These are phyloP conservation scores for Solanum chmielewskii DNA, from an alignment of 257 asterid genomes.

Conservation along the genomic window DNA sequence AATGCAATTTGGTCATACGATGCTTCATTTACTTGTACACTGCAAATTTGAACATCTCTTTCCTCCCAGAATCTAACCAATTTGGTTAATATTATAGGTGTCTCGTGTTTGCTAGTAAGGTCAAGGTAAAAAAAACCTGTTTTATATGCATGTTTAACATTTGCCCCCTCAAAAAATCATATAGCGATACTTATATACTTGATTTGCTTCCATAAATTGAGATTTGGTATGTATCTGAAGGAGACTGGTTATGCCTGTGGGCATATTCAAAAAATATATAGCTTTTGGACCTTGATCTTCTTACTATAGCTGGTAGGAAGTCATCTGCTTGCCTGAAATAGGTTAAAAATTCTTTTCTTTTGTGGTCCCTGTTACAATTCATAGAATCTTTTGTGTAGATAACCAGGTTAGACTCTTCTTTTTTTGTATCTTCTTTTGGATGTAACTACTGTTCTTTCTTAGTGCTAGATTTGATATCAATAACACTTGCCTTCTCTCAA, in stretches of 20 bases:
- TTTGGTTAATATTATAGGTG: neutral
- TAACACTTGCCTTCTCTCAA: neutral
- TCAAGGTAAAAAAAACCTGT: neutral
- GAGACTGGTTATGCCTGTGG: neutral
- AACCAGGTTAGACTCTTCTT: neutral
- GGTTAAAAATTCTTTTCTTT: neutral
- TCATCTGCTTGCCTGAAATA: neutral
- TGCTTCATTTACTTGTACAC: neutral
- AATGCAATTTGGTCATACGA: neutral
- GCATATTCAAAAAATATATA: neutral
- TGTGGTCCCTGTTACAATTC: neutral
- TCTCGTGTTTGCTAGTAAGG: neutral
- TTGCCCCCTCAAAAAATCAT: neutral
- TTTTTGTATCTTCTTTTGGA: neutral
- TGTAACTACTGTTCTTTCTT: neutral
- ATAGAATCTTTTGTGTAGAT: neutral
- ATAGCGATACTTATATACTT: neutral
- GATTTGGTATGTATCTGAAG: neutral
- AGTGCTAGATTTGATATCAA: neutral
- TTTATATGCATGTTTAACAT: neutral
- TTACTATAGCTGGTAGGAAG: neutral
- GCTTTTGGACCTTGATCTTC: neutral
- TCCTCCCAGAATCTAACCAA: neutral
- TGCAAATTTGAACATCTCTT: neutral
- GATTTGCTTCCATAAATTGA: neutral